These are phyloP conservation scores for Pseudogymnoascus sp. DNA, from an alignment of 2,329 filamentous ascomycete species.

Conservation along the genomic window DNA sequence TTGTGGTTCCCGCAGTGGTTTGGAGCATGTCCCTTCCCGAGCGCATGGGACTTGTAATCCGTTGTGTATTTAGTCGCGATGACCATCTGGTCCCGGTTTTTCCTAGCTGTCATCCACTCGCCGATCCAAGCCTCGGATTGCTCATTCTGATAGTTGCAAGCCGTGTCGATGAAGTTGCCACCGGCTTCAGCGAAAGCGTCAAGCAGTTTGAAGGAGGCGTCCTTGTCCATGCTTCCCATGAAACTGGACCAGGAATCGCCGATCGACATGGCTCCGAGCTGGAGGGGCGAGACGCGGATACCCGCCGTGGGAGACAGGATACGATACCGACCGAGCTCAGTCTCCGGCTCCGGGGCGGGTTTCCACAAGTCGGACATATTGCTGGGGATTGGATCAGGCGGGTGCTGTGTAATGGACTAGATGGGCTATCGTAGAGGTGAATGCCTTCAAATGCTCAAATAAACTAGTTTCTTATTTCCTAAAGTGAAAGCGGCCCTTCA, in stretches of 20 bases:
- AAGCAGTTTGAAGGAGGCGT: slow-evolving; percentile 48
- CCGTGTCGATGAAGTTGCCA: slow-evolving; percentile 64
- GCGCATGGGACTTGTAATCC: slow-evolving; percentile 41
- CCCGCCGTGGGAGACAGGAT: slow-evolving; percentile 59
- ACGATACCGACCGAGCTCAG: slow-evolving; percentile 57
- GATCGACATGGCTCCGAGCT: slow-evolving; percentile 60
- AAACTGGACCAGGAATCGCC: slow-evolving; percentile 45
- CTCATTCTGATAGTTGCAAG: slow-evolving; percentile 51
- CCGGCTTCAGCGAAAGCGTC: slow-evolving; percentile 51
- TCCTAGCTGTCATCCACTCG: slow-evolving; percentile 61
- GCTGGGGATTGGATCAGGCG: background rate
- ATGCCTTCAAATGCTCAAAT: background rate
- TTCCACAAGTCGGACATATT: slow-evolving; percentile 16
- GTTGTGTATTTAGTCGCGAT: slow-evolving; percentile 65
- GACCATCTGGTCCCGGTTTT: slow-evolving; percentile 64
- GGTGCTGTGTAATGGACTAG: background rate
- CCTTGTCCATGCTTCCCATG: slow-evolving; percentile 50
- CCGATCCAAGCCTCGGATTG: slow-evolving; percentile 61
- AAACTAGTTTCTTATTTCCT: background rate
- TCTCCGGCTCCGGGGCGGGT: slow-evolving; percentile 48
- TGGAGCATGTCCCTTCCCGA: slow-evolving; percentile 40
- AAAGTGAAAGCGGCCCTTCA: background rate
- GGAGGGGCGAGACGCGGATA: slow-evolving; percentile 59
- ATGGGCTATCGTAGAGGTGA: background rate
- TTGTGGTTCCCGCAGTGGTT: slow-evolving; percentile 54